Evolutionary conservation across 345 rosid genomes (phyloP).

Genomic region (Punica granatum): DNA sequence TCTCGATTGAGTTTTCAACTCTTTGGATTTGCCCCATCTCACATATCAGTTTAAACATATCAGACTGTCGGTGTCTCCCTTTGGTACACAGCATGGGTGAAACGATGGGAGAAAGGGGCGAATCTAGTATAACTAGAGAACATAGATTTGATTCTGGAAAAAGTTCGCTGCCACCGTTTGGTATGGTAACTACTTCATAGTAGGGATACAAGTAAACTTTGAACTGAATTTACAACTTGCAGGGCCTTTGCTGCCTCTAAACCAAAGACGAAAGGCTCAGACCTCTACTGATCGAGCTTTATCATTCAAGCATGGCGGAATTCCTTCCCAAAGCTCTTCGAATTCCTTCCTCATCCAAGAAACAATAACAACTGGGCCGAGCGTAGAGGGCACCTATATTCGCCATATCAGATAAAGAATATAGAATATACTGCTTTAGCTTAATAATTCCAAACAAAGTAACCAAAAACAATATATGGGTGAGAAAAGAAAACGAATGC

Average conservation of each 20-base stretch:
- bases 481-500: not conserved
- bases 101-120: not conserved
- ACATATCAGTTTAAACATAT: not conserved
- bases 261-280: conserved; percentile 22
- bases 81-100: not conserved
- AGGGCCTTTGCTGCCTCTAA: not conserved
- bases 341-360: conserved; percentile 85
- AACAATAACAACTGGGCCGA: conserved; percentile 73
- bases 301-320: conserved; percentile 33
- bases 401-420: not conserved
- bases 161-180: not conserved
- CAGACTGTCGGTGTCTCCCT: not conserved
- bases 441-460: not conserved
- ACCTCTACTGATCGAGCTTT: conserved; percentile 65
- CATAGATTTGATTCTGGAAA: not conserved
- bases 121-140: not conserved
- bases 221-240: conserved; percentile 25
- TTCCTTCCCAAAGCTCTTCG: conserved; percentile 88
- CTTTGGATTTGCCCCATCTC: not conserved
- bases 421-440: not conserved
- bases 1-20: not conserved
- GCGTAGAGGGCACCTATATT: conserved; percentile 76
- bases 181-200: not conserved
- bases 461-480: not conserved
- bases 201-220: conserved; percentile 8